Evolutionary conservation across 2,329 filamentous ascomycete species (phyloP).

Genomic region (Ophiostoma australiae): DNA sequence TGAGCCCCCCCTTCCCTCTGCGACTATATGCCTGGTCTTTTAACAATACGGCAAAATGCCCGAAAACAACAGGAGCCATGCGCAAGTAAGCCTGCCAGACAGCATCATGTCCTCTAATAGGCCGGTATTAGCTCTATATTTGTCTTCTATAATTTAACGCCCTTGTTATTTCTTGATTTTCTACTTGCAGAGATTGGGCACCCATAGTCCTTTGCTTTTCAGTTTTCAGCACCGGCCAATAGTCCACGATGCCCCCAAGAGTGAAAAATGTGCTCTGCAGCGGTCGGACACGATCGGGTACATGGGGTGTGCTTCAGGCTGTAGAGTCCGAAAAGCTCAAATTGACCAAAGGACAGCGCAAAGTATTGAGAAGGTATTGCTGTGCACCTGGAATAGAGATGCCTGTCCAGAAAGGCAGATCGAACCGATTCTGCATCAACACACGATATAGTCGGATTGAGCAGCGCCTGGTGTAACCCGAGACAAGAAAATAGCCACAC

Average conservation of each 20-base stretch:
- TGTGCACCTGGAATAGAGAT: background rate
- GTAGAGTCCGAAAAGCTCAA: background rate
- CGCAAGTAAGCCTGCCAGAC: background rate
- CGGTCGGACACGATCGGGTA: background rate
- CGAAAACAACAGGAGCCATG: background rate
- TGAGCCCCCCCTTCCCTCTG: background rate
- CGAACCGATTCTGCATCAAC: background rate
- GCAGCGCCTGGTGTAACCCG: background rate
- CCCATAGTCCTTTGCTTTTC: background rate
- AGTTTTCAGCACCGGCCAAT: background rate
- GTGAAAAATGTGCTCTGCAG: background rate
- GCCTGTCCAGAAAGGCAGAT: background rate
- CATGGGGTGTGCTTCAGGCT: background rate
- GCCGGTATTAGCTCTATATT: background rate
- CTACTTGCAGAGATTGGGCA: background rate
- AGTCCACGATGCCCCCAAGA: background rate
- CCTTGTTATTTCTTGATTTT: background rate
- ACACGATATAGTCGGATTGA: conserved; percentile 9
- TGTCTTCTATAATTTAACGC: background rate
- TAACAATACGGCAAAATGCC: background rate
- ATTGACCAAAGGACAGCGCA: background rate
- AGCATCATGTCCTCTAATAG: background rate
- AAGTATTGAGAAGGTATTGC: background rate
- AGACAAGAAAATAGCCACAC: background rate
- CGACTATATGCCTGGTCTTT: background rate